Evolutionary conservation across 2,329 filamentous ascomycete genomes (phyloP), one percentile per base, ranked within the genome.

Genomic region (Ceratocystiopsis minuta): DNA sequence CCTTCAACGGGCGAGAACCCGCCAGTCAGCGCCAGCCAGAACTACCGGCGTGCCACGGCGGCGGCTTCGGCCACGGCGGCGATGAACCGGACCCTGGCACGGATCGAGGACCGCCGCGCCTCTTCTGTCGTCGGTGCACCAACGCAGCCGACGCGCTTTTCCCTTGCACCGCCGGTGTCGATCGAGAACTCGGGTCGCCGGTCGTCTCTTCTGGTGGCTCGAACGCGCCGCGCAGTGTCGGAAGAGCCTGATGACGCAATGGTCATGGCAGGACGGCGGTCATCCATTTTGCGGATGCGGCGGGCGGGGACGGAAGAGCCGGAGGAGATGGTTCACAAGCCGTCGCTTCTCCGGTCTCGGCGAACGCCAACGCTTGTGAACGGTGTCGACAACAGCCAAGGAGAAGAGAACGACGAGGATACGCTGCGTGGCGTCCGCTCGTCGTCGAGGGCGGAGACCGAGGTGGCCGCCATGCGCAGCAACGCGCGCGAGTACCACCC

Each of bases 391-490:
- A 66, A 71, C 1, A 66, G 68, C 11, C 40, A 40, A 7, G 17
- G 13, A 4, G 33, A 15, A 16, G 3, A 18, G 13, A 24, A 24
- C 12, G 16, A 32, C 14, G 39, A 34, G 31, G 34, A 14, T 2
- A 16, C 40, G 37, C 31, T 39, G 46, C 53, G n/a, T 60, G 63
- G 31, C 65, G 69, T 47, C 4, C 66, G 69, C n/a, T 63, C 67
- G 3, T 71, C 72, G 1, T 76, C 74, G 4, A 63, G 75, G 18
- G 72, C 72, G 4, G 58, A 62, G 33, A 77, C 72, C 1, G 75
- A 79, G 45, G 62, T 67, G 41, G 65, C 60, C 24, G 52, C 48
- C 52, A 57, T 48, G 46, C 59, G 50, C 46, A 52, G 51, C 44
- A 51, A 47, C 42, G 54, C 56, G 4, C 60, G 65, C 36, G 41